Conservation (phyloP, 192 early-diverging fungal genomes). For the Linderina pennispora region DNA sequence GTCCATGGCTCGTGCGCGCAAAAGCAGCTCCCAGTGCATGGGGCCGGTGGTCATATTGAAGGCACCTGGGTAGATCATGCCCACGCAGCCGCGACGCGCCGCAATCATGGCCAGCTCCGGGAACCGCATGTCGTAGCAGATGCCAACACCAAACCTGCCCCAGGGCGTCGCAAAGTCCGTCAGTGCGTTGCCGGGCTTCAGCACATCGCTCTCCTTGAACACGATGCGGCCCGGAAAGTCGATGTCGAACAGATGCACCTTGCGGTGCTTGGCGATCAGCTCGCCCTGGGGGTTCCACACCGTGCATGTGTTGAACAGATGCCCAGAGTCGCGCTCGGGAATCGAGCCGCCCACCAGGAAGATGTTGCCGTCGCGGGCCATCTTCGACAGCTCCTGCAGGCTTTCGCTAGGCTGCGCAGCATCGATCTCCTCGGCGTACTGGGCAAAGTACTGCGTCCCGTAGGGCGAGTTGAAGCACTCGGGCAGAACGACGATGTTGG, state of each 20-base stretch:
- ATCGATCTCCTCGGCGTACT: slow-evolving; percentile 83
- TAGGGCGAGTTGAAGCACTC: slow-evolving; percentile 99
- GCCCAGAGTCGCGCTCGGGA: slow-evolving; percentile 67
- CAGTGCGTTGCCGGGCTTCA: slow-evolving; percentile 66
- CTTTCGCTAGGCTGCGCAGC: slow-evolving; percentile 53
- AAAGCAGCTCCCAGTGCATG: slow-evolving; percentile 89
- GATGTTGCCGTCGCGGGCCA: slow-evolving; percentile 83
- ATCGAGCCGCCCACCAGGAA: slow-evolving; percentile 91
- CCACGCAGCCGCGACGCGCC: slow-evolving; percentile 74
- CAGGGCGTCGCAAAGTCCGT: slow-evolving; percentile 77
- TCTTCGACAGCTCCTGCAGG: slow-evolving; percentile 61
- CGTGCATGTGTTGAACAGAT: slow-evolving; percentile 81
- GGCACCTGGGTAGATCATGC: slow-evolving; percentile 96
- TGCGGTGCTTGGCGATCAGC: slow-evolving; percentile 62
- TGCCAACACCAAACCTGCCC: slow-evolving; percentile 86
- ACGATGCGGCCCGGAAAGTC: slow-evolving; percentile 87
- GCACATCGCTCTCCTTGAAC: slow-evolving; percentile 85
- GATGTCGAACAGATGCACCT: slow-evolving; percentile 96
- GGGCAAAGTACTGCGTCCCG: slow-evolving; percentile 83
- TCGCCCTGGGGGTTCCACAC: slow-evolving; percentile 63
- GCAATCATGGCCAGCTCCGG: slow-evolving; percentile 96
- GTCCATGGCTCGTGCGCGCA: slow-evolving; percentile 81
- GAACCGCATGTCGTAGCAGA: slow-evolving; percentile 97
- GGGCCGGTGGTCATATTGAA: slow-evolving; percentile 97
- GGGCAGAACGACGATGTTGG: slow-evolving; percentile 88